phyloP scores from a whole-genome alignment of 768 basidiomycete genomes.

The Suillus lakei region DNA sequence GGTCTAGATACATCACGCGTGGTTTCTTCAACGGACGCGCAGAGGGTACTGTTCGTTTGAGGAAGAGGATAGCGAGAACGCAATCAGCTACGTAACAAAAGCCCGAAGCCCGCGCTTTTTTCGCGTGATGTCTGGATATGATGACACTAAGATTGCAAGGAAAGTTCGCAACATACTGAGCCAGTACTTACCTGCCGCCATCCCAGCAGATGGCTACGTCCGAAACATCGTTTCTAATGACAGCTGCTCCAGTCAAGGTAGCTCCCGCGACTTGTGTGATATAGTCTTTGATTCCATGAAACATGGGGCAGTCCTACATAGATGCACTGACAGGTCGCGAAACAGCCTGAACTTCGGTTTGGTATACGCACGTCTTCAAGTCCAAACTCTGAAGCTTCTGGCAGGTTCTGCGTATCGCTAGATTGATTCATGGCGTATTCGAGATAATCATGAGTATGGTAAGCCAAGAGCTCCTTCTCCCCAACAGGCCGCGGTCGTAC shows the following conservation, averaged over 20 bases:
- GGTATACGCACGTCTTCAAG: conserved; percentile 55
- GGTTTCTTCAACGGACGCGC: conserved; percentile 41
- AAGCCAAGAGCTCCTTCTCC: conserved; percentile 59
- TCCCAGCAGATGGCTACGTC: conserved; percentile 88
- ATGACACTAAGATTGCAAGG: background rate
- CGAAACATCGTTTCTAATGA: conserved; percentile 53
- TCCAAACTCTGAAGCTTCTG: conserved; percentile 50
- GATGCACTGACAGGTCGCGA: conserved; percentile 5
- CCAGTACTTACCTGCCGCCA: conserved; percentile 67
- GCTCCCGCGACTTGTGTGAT: conserved; percentile 76
- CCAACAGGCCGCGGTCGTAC: conserved; percentile 60
- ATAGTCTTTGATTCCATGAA: conserved; percentile 71
- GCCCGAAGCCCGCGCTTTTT: conserved; percentile 77
- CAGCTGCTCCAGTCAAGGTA: conserved; percentile 71
- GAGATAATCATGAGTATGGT: conserved; percentile 76
- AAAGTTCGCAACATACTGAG: background rate
- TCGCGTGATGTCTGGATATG: conserved; percentile 75
- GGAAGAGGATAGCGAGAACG: conserved; percentile 76
- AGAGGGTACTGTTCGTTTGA: conserved; percentile 48
- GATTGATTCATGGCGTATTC: conserved; percentile 53
- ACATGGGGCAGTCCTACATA: conserved; percentile 80
- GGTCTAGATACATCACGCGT: conserved; percentile 87
- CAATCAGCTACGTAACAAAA: conserved; percentile 96
- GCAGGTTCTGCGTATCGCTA: conserved; percentile 28
- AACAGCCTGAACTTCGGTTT: background rate